Evolutionary conservation across 1,284 basidiomycete species (phyloP).

Genomic region (Puccinia hordei): DNA sequence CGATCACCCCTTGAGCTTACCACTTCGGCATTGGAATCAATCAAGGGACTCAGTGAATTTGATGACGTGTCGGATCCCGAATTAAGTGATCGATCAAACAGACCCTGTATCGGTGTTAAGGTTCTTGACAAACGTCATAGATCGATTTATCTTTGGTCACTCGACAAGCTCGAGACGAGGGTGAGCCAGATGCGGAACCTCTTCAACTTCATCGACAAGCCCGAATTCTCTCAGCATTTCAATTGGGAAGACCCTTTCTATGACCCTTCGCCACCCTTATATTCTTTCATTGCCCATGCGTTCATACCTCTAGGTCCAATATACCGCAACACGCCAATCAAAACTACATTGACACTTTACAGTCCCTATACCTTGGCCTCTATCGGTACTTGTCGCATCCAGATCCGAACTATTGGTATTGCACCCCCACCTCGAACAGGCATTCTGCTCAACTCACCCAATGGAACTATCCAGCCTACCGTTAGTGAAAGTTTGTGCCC

Average conservation of each 20-base stretch:
- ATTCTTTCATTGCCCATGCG: conserved; percentile 87
- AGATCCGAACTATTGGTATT: conserved; percentile 66
- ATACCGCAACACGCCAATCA: conserved; percentile 73
- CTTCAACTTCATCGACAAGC: conserved; percentile 85
- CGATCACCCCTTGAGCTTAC: conserved; percentile 78
- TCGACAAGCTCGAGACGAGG: conserved; percentile 82
- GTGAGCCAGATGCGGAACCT: conserved; percentile 91
- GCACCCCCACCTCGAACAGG: conserved; percentile 56
- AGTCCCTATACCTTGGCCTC: conserved; percentile 89
- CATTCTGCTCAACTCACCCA: conserved; percentile 62
- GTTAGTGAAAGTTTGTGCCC: conserved; percentile 63
- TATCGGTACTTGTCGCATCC: conserved; percentile 83
- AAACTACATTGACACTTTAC: conserved; percentile 77
- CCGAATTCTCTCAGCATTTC: conserved; percentile 85
- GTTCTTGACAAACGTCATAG: conserved; percentile 82
- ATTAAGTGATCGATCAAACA: conserved; percentile 57
- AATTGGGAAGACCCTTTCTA: conserved; percentile 90
- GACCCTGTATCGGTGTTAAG: conserved; percentile 85
- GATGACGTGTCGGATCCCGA: conserved; percentile 84
- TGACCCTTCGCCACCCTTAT: conserved; percentile 77
- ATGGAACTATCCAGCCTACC: conserved; percentile 72
- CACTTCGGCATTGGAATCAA: conserved; percentile 77
- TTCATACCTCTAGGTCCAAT: conserved; percentile 79
- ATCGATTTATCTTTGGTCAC: conserved; percentile 86
- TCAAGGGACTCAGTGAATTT: conserved; percentile 84